Evolutionary conservation across 495 filamentous ascomycete species (phyloP).

Genomic region (Penicillium alfredii): DNA sequence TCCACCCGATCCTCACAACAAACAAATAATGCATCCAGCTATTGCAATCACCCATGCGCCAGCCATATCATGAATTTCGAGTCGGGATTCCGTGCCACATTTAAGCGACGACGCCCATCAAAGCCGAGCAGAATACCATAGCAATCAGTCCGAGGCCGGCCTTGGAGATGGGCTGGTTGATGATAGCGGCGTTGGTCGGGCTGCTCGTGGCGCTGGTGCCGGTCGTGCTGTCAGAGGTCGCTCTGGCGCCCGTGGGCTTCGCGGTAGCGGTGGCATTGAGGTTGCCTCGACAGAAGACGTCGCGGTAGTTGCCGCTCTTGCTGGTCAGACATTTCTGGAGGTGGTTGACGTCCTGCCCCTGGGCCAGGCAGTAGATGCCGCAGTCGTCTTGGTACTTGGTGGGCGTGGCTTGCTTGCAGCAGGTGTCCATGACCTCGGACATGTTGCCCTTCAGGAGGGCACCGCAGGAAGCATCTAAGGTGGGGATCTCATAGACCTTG

Average conservation of each 20-base stretch:
- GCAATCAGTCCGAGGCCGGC: slow-evolving; percentile 31
- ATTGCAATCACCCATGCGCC: neutral
- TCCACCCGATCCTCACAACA: neutral
- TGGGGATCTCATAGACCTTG: slow-evolving; percentile 35
- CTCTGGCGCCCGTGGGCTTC: slow-evolving; percentile 14
- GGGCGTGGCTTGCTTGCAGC: slow-evolving; percentile 40
- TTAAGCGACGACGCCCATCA: slow-evolving; percentile 26
- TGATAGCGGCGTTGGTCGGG: slow-evolving; percentile 14
- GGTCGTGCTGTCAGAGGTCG: slow-evolving; percentile 15
- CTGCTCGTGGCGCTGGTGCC: slow-evolving; percentile 10
- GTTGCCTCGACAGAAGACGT: slow-evolving; percentile 39
- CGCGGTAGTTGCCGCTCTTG: slow-evolving; percentile 23
- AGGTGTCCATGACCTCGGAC: slow-evolving; percentile 35
- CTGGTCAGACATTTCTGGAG: slow-evolving; percentile 32
- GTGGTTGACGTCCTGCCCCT: slow-evolving; percentile 32
- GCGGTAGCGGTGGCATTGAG: slow-evolving; percentile 39
- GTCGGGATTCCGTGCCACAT: neutral
- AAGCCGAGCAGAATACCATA: slow-evolving; percentile 32
- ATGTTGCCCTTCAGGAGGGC: slow-evolving; percentile 30
- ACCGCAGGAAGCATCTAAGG: slow-evolving; percentile 41
- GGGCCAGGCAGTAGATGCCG: slow-evolving; percentile 46
- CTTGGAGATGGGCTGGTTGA: slow-evolving; percentile 24
- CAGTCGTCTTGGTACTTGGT: slow-evolving; percentile 42
- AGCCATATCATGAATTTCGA: neutral
- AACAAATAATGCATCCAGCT: neutral